Percentiles rank a stretch among this genome's conserved stretches.
Evolutionary conservation across 2,329 filamentous ascomycete genomes (phyloP).

Genomic region (Fusarium newnesense): DNA sequence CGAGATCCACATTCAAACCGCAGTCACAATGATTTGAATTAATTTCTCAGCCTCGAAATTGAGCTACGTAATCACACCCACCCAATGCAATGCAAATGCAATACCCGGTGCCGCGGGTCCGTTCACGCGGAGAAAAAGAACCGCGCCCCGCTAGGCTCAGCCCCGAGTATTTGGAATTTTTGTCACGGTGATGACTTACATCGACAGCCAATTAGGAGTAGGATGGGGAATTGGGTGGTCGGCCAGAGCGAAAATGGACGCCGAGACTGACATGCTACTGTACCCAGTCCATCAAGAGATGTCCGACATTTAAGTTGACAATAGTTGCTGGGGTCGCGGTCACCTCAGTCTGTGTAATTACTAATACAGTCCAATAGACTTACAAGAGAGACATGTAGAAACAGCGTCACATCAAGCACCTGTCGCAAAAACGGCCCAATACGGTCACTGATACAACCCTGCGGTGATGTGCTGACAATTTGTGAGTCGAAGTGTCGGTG

Average conservation of each 20-base stretch:
- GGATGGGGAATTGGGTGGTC: not conserved
- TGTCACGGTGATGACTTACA: not conserved
- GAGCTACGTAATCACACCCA: slow-evolving; percentile 10
- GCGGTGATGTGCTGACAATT: not conserved
- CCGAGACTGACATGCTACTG: not conserved
- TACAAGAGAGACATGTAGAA: not conserved
- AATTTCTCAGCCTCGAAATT: not conserved
- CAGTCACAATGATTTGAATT: slow-evolving; percentile 19
- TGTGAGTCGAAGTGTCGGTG: not conserved
- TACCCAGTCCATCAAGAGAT: not conserved
- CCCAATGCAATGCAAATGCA: not conserved
- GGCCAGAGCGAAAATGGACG: not conserved
- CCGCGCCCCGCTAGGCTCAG: slow-evolving; percentile 22
- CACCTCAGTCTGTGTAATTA: too few species aligned
- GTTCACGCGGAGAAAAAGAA: not conserved
- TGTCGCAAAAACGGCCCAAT: not conserved
- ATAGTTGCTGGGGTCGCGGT: too few species aligned
- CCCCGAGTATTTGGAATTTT: slow-evolving; percentile 20
- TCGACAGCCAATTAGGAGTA: not conserved
- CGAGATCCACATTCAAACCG: slow-evolving; percentile 5
- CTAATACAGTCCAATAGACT: not conserved
- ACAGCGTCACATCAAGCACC: not conserved
- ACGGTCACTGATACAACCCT: not conserved
- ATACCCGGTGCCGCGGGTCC: not conserved
- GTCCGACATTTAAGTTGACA: not conserved